Percentiles rank a stretch among this genome's conserved stretches.
Conservation (phyloP, 1,139 yeast species). For the Nakaseomyces glabratus region DNA sequence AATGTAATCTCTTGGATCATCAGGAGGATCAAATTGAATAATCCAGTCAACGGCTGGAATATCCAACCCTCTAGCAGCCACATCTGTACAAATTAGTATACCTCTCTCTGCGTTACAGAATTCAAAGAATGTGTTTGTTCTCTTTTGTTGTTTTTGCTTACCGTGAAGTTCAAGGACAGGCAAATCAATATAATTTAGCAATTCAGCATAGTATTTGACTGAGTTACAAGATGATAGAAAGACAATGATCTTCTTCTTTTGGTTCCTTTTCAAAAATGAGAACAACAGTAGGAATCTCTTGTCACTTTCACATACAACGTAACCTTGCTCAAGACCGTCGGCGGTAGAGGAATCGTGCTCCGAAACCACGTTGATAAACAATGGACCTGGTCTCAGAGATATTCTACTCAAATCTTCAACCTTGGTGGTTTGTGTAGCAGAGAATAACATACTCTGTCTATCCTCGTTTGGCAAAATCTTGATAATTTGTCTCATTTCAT, state of each 20-base stretch:
- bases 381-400: slow-evolving; percentile 88
- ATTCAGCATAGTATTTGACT: slow-evolving; percentile 91
- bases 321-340: slow-evolving; percentile 95
- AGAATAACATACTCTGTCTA: slow-evolving; percentile 93
- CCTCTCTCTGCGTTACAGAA: slow-evolving; percentile 96
- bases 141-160: slow-evolving; percentile 94
- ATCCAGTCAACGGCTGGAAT: slow-evolving; percentile 98
- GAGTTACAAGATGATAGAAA: slow-evolving; percentile 94
- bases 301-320: slow-evolving; percentile 94
- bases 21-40: slow-evolving; percentile 96
- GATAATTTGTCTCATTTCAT: slow-evolving; percentile 95
- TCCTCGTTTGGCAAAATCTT: slow-evolving; percentile 87
- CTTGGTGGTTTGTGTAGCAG: slow-evolving; percentile 98
- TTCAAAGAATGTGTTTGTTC: slow-evolving; percentile 95
- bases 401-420: slow-evolving; percentile 97
- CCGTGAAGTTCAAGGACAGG: slow-evolving; percentile 97
- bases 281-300: slow-evolving; percentile 82
- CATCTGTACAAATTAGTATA: slow-evolving; percentile 87
- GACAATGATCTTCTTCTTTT: slow-evolving; percentile 85
- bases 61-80: slow-evolving; percentile 97
- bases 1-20: slow-evolving; percentile 96
- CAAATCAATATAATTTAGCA: slow-evolving; percentile 86
- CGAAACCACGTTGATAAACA: slow-evolving; percentile 88
- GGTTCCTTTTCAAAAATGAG: slow-evolving; percentile 85
- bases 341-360: slow-evolving; percentile 81